These are phyloP conservation scores for Paramecium pentaurelia DNA, from an alignment of 73 alveolate genomes.

Conservation along the genomic window DNA sequence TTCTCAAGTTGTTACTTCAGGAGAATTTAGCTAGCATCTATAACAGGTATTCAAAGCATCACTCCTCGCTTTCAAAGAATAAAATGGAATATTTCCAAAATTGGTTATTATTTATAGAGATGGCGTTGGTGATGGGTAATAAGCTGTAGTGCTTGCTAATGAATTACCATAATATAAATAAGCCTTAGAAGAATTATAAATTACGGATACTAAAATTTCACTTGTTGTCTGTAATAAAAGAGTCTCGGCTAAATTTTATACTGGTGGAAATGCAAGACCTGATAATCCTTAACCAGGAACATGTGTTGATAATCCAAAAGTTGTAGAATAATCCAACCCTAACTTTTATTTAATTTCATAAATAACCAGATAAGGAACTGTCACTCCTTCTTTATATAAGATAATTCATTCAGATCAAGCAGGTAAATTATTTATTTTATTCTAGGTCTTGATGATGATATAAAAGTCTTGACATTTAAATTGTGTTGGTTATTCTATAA, in stretches of 20 bases:
- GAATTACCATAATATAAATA: conserved; percentile 71
- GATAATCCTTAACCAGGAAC: conserved; percentile 93
- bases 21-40: conserved; percentile 59
- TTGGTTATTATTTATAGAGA: conserved; percentile 73
- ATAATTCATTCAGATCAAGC: conserved; percentile 65
- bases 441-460: conserved; percentile 72
- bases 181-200: conserved; percentile 54
- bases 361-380: conserved; percentile 70
- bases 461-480: conserved; percentile 74
- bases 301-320: conserved; percentile 82
- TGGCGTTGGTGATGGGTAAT: conserved; percentile 81
- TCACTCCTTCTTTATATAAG: conserved; percentile 44
- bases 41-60: background rate
- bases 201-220: background rate
- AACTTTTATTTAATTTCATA: conserved; percentile 89
- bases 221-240: conserved; percentile 61
- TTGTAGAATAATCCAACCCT: conserved; percentile 75
- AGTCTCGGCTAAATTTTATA: conserved; percentile 69
- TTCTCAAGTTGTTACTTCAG: conserved; percentile 65
- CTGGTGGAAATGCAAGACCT: conserved; percentile 21
- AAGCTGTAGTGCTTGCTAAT: conserved; percentile 61
- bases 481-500: conserved; percentile 92
- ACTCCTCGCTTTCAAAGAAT: background rate
- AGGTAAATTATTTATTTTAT: background rate
- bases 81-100: conserved; percentile 5